Base-by-base conservation (phyloP, 2,329 filamentous ascomycete species). In the Cladosporium cucumerinum region DNA sequence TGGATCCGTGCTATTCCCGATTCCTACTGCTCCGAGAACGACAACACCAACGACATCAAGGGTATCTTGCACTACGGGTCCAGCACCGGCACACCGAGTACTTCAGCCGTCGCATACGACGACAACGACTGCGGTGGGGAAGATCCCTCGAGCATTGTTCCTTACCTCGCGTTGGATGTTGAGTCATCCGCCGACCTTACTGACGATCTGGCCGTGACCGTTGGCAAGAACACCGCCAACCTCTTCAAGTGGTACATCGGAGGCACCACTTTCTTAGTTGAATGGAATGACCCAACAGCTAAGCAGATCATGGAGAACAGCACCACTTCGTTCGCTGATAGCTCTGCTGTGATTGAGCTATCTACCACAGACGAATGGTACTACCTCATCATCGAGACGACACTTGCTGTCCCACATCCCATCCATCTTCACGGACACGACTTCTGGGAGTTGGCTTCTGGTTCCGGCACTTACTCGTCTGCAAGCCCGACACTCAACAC, bases 241-340 rank as follows among this genome's bases (percentile, higher is more conserved):
- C 67, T 80, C 6, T 79, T 76, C 73, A 73, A 75, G 10, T 80
- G 78, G 79, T 75, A 72, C 51, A 69, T 81, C 11, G 76, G 76
- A 63, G 77, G 75, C 66, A 78, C 74, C 1, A 76, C 75, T 18
- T 78, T 81, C 72, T 48, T 72, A 1, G 71, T 75, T 7, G 70
- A 79, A 7, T 81, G 77, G 75, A 68, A 63, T 3, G 69, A 80
- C 55, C 79, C 79, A 11, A 79, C 78, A 0, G 70, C 80, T 0
- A 64, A 73, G 12, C 73, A 76, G 57, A 71, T 81, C 34, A 43
- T 76, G 18, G 68, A 74, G 28, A 73, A 75, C 39, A 70, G 72
- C 55, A 74, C 73, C 1, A 72, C 54, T 21, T 46, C 39, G 0
- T 78, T 72, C 61, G 69, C 66, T 2, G 71, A 73, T 64, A 75